Percentiles rank a stretch among this genome's conserved stretches.
Conservation (phyloP, 768 basidiomycete species). For the Lepiota brunneoincarnata region DNA sequence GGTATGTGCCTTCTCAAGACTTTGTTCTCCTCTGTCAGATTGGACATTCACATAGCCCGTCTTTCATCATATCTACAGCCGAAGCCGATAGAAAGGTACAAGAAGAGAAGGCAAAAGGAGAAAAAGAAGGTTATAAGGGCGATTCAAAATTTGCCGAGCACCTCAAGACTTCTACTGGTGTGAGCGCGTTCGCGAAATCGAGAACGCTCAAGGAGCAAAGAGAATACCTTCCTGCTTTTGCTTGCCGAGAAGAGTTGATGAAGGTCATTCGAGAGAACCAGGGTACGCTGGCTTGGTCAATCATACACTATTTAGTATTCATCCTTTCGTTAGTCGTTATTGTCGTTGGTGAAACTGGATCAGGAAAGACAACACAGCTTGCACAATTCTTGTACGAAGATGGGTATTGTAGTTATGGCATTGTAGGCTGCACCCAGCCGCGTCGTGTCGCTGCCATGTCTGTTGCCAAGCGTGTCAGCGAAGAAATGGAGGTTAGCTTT, state of each 20-base stretch:
- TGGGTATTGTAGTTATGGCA: conserved; percentile 85
- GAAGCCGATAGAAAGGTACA: conserved; percentile 48
- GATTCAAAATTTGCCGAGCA: conserved; percentile 98
- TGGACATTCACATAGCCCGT: conserved; percentile 78
- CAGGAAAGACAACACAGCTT: conserved; percentile 97
- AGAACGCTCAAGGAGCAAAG: conserved; percentile 92
- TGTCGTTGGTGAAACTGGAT: conserved; percentile 99
- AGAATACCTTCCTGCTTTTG: conserved; percentile 97
- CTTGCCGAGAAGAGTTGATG: conserved; percentile 91
- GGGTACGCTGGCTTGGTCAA: conserved; percentile 48
- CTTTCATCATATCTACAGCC: conserved; percentile 44
- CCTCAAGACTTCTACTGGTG: conserved; percentile 75
- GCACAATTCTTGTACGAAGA: conserved; percentile 97
- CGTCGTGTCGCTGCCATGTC: conserved; percentile 99
- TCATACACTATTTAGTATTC: conserved; percentile 1
- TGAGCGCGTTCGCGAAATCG: conserved; percentile 76
- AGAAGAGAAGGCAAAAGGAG: conserved; percentile 52
- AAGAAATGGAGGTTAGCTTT: conserved; percentile 89
- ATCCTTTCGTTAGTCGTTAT: conserved; percentile 62
- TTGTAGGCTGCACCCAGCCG: conserved; percentile 97
- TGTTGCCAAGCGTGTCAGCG: conserved; percentile 99
- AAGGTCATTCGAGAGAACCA: conserved; percentile 91
- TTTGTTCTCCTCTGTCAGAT: conserved; percentile 35
- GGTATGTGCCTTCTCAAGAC: conserved; percentile 49
- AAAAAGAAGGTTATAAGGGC: conserved; percentile 77